A percentile compares a stretch with the other conserved stretches of the same genome.
phyloP scores from a whole-genome alignment of 495 filamentous ascomycete species.

The Annulohypoxylon stygium region DNA sequence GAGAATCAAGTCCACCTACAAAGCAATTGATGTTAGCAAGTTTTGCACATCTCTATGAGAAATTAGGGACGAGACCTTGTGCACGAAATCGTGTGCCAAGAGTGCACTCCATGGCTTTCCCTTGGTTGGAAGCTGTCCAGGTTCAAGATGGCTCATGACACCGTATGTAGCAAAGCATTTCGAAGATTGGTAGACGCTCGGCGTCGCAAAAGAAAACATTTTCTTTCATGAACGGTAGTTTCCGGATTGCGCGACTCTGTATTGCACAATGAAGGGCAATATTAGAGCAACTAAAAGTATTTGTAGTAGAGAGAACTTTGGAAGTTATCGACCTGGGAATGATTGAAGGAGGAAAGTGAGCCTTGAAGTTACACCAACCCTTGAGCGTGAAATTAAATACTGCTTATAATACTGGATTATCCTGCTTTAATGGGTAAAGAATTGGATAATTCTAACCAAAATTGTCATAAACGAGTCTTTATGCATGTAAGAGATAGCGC shows the following conservation, averaged over 20 bases:
- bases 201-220: slow-evolving; percentile 71
- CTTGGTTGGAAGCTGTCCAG: slow-evolving; percentile 76
- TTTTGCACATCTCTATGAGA: slow-evolving; percentile 11
- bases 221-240: slow-evolving; percentile 2
- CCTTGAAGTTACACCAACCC: slow-evolving; percentile 16
- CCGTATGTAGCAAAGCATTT: slow-evolving; percentile 82
- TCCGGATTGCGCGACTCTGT: neutral
- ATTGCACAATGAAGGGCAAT: too few species aligned
- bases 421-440: neutral
- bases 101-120: slow-evolving; percentile 81
- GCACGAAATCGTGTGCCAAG: slow-evolving; percentile 75
- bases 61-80: slow-evolving; percentile 68
- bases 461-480: slow-evolving; percentile 19
- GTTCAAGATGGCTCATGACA: slow-evolving; percentile 73
- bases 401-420: neutral
- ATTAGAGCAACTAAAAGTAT: too few species aligned
- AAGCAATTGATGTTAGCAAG: slow-evolving; percentile 3
- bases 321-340: neutral
- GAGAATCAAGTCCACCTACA: slow-evolving; percentile 79
- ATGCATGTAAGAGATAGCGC: slow-evolving; percentile 16
- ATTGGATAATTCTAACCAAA: neutral
- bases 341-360: neutral
- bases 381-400: slow-evolving; percentile 7
- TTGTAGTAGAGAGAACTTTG: neutral
- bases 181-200: slow-evolving; percentile 68